These are phyloP conservation scores for Xerocomus tenax DNA, from an alignment of 1,284 basidiomycete species.

Conservation along the genomic window DNA sequence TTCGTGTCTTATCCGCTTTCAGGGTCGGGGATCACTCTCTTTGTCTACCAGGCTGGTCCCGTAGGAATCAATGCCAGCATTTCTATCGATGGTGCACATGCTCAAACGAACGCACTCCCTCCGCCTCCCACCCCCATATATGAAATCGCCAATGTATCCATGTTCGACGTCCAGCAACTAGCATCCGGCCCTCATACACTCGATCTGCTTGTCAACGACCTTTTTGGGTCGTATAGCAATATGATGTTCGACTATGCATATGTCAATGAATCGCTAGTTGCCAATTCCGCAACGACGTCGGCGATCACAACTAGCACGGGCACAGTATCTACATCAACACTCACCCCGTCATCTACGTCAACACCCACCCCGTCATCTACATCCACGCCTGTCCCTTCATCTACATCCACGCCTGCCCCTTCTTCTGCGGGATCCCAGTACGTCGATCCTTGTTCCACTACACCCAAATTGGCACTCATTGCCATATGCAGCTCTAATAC, in stretches of 20 bases:
- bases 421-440: slow-evolving; percentile 9
- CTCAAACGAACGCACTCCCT: slow-evolving; percentile 12
- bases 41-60: slow-evolving; percentile 19
- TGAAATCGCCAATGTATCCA: slow-evolving; percentile 19
- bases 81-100: slow-evolving; percentile 9
- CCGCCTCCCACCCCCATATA: slow-evolving; percentile 18
- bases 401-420: neutral
- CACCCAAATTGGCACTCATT: neutral
- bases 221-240: slow-evolving; percentile 15
- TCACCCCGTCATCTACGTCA: neutral
- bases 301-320: neutral
- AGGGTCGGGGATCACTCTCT: slow-evolving; percentile 21
- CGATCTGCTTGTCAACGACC: slow-evolving; percentile 13
- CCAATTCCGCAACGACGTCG: neutral
- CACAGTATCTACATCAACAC: neutral
- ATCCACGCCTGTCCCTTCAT: neutral
- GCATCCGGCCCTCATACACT: slow-evolving; percentile 13
- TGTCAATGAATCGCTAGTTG: slow-evolving; percentile 18
- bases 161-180: slow-evolving; percentile 20
- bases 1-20: neutral
- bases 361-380: neutral
- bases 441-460: neutral
- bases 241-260: slow-evolving; percentile 26
- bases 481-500: slow-evolving; percentile 2
- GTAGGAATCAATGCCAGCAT: slow-evolving; percentile 23